phyloP scores from a whole-genome alignment of 1,139 yeast species.

The Nakaseomyces bracarensis region DNA sequence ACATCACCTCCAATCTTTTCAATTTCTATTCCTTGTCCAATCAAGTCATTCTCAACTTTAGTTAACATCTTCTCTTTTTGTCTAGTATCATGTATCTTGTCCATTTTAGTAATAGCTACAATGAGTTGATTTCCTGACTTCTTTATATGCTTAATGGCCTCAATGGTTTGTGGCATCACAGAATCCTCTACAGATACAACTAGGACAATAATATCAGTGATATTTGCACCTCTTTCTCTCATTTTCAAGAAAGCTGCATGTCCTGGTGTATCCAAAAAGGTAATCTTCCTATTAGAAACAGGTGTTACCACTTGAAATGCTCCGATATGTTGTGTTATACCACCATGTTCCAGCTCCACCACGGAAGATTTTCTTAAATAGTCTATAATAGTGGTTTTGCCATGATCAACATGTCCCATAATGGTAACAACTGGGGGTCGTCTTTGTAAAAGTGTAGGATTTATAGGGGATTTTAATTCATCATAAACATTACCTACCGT shows the following conservation, averaged over 20 bases:
- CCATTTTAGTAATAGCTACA: conserved; percentile 90
- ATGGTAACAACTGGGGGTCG: conserved; percentile 94
- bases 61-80: conserved; percentile 26
- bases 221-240: conserved; percentile 93
- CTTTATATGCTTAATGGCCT: conserved; percentile 89
- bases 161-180: conserved; percentile 95
- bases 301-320: conserved; percentile 86
- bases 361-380: conserved; percentile 74
- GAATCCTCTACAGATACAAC: conserved; percentile 99
- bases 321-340: conserved; percentile 96
- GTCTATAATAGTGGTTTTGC: conserved; percentile 90
- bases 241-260: conserved; percentile 94
- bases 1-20: conserved; percentile 96
- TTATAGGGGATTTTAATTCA: conserved; percentile 35
- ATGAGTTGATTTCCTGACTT: conserved; percentile 70
- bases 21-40: conserved; percentile 69
- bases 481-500: conserved; percentile 46
- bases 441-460: conserved; percentile 42
- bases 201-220: conserved; percentile 83
- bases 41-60: conserved; percentile 70
- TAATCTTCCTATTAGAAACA: conserved; percentile 61
- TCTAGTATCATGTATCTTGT: conserved; percentile 64
- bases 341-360: conserved; percentile 84
- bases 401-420: conserved; percentile 99
- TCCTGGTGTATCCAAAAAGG: conserved; percentile 95